A percentile compares a stretch with the other conserved stretches of the same genome.
These are phyloP conservation scores for Boletus reticulatus DNA, from an alignment of 768 basidiomycete genomes.

Conservation along the genomic window DNA sequence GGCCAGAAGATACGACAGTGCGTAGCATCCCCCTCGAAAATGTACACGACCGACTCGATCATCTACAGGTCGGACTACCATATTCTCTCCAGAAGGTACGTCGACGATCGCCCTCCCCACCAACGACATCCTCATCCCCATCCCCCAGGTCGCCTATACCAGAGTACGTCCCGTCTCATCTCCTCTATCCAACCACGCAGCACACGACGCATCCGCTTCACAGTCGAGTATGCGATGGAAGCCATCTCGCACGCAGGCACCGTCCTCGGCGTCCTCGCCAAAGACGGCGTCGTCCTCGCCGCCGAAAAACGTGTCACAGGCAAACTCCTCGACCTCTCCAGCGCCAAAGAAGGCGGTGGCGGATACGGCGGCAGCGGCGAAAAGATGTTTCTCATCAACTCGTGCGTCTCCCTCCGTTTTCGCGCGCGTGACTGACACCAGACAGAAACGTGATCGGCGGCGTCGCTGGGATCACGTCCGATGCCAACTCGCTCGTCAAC, in stretches of 20 bases:
- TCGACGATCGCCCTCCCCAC: slow-evolving; percentile 6
- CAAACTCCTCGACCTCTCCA: slow-evolving; percentile 90
- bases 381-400: slow-evolving; percentile 96
- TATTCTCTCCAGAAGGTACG: slow-evolving; percentile 97
- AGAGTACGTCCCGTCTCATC: slow-evolving; percentile 58
- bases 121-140: slow-evolving; percentile 7
- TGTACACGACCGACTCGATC: slow-evolving; percentile 20
- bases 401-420: slow-evolving; percentile 44
- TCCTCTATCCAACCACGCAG: background rate
- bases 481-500: slow-evolving; percentile 96
- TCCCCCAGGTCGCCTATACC: slow-evolving; percentile 85
- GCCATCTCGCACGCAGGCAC: slow-evolving; percentile 96
- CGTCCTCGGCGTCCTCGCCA: slow-evolving; percentile 89
- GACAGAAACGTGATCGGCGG: slow-evolving; percentile 91
- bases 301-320: slow-evolving; percentile 99
- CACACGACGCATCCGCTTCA: slow-evolving; percentile 1
- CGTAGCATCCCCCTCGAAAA: slow-evolving; percentile 32
- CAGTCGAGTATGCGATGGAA: slow-evolving; percentile 99
- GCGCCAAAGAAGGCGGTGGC: slow-evolving; percentile 73
- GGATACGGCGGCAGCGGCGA: slow-evolving; percentile 91
- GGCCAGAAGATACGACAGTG: slow-evolving; percentile 96
- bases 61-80: slow-evolving; percentile 84
- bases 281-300: slow-evolving; percentile 87
- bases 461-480: slow-evolving; percentile 94
- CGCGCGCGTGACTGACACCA: background rate